Evolutionary conservation across 176 grass and related monocot genomes (phyloP).

Genomic region (Phyllostachys edulis): DNA sequence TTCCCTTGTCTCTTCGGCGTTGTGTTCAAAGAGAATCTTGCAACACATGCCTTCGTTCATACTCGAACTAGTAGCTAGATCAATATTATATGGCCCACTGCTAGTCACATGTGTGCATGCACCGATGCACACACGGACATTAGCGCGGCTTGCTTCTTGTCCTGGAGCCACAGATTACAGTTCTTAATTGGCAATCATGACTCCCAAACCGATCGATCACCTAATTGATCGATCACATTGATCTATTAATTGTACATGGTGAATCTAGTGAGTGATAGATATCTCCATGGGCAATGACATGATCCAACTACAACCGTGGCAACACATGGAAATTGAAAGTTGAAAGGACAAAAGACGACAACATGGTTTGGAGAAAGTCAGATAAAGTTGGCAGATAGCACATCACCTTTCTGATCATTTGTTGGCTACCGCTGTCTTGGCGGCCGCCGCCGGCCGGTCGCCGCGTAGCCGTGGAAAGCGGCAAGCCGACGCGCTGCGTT

Average conservation of each 20-base stretch:
- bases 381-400: neutral
- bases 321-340: neutral
- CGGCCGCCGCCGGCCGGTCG: too few relatives aligned
- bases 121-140: too few relatives aligned
- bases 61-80: neutral
- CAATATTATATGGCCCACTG: neutral
- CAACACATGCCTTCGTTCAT: neutral
- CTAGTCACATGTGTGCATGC: slow-evolving; percentile 7
- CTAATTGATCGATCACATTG: neutral
- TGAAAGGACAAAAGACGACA: neutral
- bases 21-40: neutral
- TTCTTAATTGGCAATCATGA: neutral
- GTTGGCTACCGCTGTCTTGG: neutral
- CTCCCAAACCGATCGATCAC: neutral
- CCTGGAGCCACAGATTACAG: neutral
- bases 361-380: neutral
- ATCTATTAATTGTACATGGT: neutral
- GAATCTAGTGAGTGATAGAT: slow-evolving; percentile 5
- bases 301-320: neutral
- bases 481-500: too few relatives aligned
- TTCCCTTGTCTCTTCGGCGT: neutral
- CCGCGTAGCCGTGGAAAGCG: too few relatives aligned
- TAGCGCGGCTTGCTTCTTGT: neutral
- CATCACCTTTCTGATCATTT: neutral
- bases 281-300: neutral